phyloP scores from a whole-genome alignment of 2,329 filamentous ascomycete genomes.

The Aspergillus ustus region DNA sequence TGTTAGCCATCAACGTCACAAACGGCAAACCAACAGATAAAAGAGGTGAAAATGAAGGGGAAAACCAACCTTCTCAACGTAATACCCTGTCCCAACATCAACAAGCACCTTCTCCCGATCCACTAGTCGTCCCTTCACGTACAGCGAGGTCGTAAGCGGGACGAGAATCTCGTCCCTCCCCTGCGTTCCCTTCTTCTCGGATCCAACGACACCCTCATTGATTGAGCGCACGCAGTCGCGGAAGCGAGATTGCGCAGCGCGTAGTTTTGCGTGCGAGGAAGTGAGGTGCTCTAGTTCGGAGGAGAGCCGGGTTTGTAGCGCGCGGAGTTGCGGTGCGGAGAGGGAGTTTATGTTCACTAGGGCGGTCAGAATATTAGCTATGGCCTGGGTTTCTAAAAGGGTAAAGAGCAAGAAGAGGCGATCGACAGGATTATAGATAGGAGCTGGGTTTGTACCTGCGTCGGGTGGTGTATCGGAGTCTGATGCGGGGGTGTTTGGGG shows the following conservation, averaged over 20 bases:
- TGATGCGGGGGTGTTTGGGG: constrained; percentile 34
- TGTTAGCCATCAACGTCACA: constrained; percentile 11
- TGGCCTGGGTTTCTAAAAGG: not conserved
- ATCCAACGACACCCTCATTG: constrained; percentile 57
- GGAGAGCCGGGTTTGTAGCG: constrained; percentile 95
- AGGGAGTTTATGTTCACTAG: constrained; percentile 74
- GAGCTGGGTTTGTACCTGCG: constrained; percentile 22
- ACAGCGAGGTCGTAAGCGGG: constrained; percentile 92
- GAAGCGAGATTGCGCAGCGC: constrained; percentile 89
- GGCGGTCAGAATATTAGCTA: not conserved
- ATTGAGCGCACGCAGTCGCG: constrained; percentile 85
- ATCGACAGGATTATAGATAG: not conserved
- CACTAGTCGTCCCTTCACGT: constrained; percentile 82
- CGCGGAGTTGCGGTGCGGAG: constrained; percentile 80
- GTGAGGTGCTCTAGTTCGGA: constrained; percentile 95
- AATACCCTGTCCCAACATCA: constrained; percentile 92
- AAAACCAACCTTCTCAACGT: constrained; percentile 78
- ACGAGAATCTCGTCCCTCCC: constrained; percentile 69
- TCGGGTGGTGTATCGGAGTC: constrained; percentile 30
- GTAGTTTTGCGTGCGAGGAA: constrained; percentile 84
- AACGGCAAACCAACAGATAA: not conserved
- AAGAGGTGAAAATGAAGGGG: not conserved
- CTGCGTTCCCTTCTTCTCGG: constrained; percentile 39
- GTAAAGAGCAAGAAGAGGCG: not conserved
- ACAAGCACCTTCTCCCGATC: constrained; percentile 80